Evolutionary conservation across 768 basidiomycete species (phyloP).

Genomic region (Pisolithus microcarpus): DNA sequence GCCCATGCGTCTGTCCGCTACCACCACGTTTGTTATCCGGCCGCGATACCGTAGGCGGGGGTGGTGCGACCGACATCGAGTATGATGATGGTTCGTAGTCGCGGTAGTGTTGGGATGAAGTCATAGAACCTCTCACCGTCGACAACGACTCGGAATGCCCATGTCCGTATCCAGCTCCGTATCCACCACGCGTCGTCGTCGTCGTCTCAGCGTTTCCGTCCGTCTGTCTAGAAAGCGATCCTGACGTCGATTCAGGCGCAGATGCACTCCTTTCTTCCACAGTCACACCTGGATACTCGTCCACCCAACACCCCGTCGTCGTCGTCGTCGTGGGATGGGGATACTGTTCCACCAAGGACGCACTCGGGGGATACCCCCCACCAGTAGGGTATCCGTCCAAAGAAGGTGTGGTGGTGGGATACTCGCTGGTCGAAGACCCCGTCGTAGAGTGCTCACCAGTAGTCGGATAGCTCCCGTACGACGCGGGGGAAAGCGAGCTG

Average conservation of each 20-base stretch:
- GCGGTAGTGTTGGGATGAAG: not conserved
- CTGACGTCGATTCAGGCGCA: not conserved
- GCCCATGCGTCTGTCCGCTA: not conserved
- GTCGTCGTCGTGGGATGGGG: too few relatives aligned
- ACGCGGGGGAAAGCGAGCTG: constrained; percentile 17
- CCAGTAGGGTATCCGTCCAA: not conserved
- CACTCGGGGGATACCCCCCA: not conserved
- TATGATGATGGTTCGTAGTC: not conserved
- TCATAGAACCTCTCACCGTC: constrained; percentile 16
- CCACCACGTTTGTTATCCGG: not conserved
- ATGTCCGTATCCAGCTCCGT: constrained; percentile 6
- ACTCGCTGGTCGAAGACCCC: not conserved
- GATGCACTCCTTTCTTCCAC: not conserved
- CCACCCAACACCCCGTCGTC: constrained; percentile 6
- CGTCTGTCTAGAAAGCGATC: not conserved
- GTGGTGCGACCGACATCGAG: too few relatives aligned
- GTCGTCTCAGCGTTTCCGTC: not conserved
- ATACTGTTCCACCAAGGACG: too few relatives aligned
- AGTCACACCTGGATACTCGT: not conserved
- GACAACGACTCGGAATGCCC: constrained; percentile 19
- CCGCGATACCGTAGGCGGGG: not conserved
- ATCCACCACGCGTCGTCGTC: not conserved
- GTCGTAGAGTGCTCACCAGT: constrained; percentile 9
- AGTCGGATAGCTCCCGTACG: constrained; percentile 16
- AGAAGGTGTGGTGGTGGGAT: constrained; percentile 5